Percentiles rank a stretch among this genome's conserved stretches.
Evolutionary conservation across 1,284 basidiomycete genomes (phyloP).

Genomic region (Ceratobasidium theobromae): DNA sequence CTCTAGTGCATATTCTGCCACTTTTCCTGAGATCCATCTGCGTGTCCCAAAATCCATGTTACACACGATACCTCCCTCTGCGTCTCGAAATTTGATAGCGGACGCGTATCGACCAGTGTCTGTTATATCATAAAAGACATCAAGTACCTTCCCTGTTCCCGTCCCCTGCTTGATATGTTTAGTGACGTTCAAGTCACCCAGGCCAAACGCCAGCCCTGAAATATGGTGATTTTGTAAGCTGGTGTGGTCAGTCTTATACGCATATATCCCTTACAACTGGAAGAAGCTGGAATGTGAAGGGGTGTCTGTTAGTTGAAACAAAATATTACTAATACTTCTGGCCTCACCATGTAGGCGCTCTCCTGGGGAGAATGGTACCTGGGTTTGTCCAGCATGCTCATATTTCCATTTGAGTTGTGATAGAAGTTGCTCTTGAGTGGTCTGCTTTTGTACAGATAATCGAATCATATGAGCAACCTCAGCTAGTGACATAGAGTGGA

Average conservation of each 20-base stretch:
- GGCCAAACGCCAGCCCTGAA: slow-evolving; percentile 24
- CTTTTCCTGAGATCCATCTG: slow-evolving; percentile 14
- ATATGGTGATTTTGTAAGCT: background rate
- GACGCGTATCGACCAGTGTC: background rate
- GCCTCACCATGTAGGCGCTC: slow-evolving; percentile 21
- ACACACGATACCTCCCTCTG: slow-evolving; percentile 11
- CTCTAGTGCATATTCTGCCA: slow-evolving; percentile 17
- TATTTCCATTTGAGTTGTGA: slow-evolving; percentile 18
- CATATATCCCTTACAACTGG: no score
- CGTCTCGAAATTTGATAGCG: slow-evolving; percentile 24
- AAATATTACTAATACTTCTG: background rate
- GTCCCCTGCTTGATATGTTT: slow-evolving; percentile 10
- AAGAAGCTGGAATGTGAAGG: no score
- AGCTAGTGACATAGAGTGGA: slow-evolving; percentile 10
- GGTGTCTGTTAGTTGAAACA: background rate
- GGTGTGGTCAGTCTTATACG: background rate
- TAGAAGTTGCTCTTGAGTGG: background rate
- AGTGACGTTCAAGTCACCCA: slow-evolving; percentile 2
- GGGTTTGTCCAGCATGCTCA: slow-evolving; percentile 14
- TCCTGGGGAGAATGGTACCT: slow-evolving; percentile 11
- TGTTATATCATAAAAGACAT: slow-evolving; percentile 2
- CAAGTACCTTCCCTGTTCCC: slow-evolving; percentile 2
- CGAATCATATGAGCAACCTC: slow-evolving; percentile 13
- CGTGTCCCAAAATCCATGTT: slow-evolving; percentile 14
- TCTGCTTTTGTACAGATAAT: background rate